These are phyloP conservation scores for Leccinum fuscescens DNA, from an alignment of 1,284 basidiomycete species.

Conservation along the genomic window DNA sequence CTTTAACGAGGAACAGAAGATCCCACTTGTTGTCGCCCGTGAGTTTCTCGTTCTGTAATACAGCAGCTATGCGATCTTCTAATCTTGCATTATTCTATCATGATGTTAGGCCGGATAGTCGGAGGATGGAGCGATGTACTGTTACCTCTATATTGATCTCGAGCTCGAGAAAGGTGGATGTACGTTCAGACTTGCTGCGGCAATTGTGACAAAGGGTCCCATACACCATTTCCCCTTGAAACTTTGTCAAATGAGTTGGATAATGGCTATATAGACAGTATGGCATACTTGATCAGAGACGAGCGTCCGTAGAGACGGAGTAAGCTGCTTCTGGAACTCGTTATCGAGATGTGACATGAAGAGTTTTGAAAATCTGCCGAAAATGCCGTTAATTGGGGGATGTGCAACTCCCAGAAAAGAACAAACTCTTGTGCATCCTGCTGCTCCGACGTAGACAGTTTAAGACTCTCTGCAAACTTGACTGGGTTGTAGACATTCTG, in stretches of 20 bases:
- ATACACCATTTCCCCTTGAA: slow-evolving; percentile 81
- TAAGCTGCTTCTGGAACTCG: slow-evolving; percentile 78
- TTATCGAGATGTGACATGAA: slow-evolving; percentile 85
- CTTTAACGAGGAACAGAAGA: not conserved
- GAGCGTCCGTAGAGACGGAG: slow-evolving; percentile 59
- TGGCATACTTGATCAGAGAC: slow-evolving; percentile 63
- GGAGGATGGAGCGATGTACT: not conserved
- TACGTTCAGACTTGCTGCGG: slow-evolving; percentile 61
- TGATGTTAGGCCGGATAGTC: not conserved
- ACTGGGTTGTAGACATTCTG: slow-evolving; percentile 76
- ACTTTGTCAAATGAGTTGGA: slow-evolving; percentile 45
- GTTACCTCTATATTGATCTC: slow-evolving; percentile 74
- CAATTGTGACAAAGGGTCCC: slow-evolving; percentile 76
- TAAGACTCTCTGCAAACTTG: slow-evolving; percentile 79
- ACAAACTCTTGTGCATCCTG: slow-evolving; percentile 92
- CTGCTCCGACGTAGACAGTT: slow-evolving; percentile 77
- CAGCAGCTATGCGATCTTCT: slow-evolving; percentile 62
- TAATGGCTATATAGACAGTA: not conserved
- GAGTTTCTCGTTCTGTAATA: slow-evolving; percentile 68
- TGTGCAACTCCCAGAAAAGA: not conserved
- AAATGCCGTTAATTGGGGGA: slow-evolving; percentile 16
- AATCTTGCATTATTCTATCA: slow-evolving; percentile 67
- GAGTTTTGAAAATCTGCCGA: slow-evolving; percentile 82
- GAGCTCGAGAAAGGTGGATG: slow-evolving; percentile 77
- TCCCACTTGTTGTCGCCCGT: slow-evolving; percentile 76